These are phyloP conservation scores for Nitzschia sp. DNA, from an alignment of 108 stramenopile species.

Conservation along the genomic window DNA sequence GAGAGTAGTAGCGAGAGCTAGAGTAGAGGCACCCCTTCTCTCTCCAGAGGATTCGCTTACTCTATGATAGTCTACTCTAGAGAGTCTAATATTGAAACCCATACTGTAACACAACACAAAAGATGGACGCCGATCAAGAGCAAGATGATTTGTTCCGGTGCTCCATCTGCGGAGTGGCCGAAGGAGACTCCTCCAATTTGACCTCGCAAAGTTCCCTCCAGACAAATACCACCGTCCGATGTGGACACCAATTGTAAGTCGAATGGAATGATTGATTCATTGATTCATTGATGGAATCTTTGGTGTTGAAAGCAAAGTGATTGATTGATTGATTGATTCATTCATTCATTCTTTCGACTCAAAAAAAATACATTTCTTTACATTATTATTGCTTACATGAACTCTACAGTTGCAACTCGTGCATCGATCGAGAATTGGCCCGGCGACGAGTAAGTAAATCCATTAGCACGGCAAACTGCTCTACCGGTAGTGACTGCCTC, in stretches of 20 bases:
- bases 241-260: slow-evolving; percentile 78
- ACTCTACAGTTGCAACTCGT: slow-evolving; percentile 60
- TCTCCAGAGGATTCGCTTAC: too few species aligned
- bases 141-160: slow-evolving; percentile 84
- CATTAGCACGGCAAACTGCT: not conserved
- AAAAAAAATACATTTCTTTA: too few species aligned
- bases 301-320: not conserved
- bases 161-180: slow-evolving; percentile 79
- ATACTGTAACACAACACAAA: too few species aligned
- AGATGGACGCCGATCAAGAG: slow-evolving; percentile 46
- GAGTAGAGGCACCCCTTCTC: too few species aligned
- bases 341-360: too few species aligned
- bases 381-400: too few species aligned
- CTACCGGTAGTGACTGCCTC: not conserved
- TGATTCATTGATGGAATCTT: not conserved
- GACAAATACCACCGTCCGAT: slow-evolving; percentile 81
- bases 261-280: not conserved
- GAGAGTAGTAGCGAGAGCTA: too few species aligned
- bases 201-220: slow-evolving; percentile 75
- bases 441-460: slow-evolving; percentile 45
- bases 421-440: slow-evolving; percentile 81
- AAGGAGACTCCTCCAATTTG: slow-evolving; percentile 83
- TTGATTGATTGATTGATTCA: slow-evolving; percentile 27
- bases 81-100: too few species aligned
- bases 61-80: too few species aligned